phyloP scores from a whole-genome alignment of 768 basidiomycete genomes.

The Kwoniella bestiolae region DNA sequence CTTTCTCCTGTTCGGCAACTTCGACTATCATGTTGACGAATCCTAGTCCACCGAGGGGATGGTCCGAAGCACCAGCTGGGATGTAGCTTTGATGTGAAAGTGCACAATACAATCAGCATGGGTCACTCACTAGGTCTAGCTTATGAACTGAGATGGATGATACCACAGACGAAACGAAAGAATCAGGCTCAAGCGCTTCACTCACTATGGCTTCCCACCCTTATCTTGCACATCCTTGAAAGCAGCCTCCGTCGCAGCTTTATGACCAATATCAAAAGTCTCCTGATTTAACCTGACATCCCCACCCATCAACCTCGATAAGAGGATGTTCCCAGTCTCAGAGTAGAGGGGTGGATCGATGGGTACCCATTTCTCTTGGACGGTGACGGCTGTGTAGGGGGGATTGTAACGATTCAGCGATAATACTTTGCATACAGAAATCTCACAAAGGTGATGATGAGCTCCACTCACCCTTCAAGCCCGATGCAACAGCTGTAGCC shows the following conservation, averaged over 20 bases:
- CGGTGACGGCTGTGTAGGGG: conserved; percentile 26
- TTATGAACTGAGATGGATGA: too few relatives aligned
- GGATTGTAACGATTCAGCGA: not conserved
- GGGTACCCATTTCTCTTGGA: conserved; percentile 46
- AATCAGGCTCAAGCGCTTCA: too few relatives aligned
- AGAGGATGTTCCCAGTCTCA: conserved; percentile 39
- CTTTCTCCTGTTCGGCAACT: conserved; percentile 36
- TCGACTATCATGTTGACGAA: conserved; percentile 39
- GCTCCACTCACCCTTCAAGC: conserved; percentile 32
- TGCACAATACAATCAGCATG: not conserved
- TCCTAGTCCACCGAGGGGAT: conserved; percentile 39
- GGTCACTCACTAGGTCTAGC: not conserved
- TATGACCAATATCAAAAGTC: conserved; percentile 41
- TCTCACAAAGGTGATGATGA: not conserved
- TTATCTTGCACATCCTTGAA: conserved; percentile 38
- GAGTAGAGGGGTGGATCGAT: conserved; percentile 38
- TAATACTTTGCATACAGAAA: not conserved
- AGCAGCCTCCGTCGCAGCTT: conserved; percentile 38
- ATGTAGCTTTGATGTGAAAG: conserved; percentile 27
- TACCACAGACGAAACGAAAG: too few relatives aligned
- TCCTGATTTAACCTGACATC: conserved; percentile 43
- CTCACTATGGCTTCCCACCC: conserved; percentile 43
- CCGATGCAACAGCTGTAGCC: conserved; percentile 38
- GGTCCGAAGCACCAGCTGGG: conserved; percentile 45
- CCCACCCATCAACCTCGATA: conserved; percentile 46